Conservation (phyloP, 2,329 filamentous ascomycete species). For the Zelopaecilomyces penicillatus region DNA sequence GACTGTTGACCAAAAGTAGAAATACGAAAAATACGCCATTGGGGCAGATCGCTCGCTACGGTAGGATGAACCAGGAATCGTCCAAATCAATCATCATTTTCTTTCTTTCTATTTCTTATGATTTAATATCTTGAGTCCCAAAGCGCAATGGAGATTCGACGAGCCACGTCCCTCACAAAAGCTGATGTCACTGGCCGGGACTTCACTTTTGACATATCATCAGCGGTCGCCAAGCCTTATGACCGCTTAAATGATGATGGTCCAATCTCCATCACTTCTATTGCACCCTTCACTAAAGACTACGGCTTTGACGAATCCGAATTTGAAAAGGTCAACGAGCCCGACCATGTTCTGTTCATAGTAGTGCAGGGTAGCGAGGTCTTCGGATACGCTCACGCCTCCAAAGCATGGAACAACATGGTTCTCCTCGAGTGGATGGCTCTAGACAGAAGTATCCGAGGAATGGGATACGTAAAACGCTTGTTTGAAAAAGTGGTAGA, state of each 20-base stretch:
- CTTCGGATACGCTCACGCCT: slow-evolving; percentile 9
- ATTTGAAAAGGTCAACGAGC: slow-evolving; percentile 1
- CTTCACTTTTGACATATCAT: slow-evolving; percentile 10
- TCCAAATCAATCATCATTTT: too few species aligned
- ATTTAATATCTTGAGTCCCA: too few species aligned
- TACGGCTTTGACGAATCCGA: slow-evolving; percentile 5
- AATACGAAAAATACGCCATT: too few species aligned
- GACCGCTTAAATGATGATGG: slow-evolving; percentile 6
- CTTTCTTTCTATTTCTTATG: too few species aligned
- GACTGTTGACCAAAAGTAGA: too few species aligned
- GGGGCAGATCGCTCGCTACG: too few species aligned
- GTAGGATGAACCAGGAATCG: too few species aligned
- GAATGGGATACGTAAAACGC: slow-evolving; percentile 7
- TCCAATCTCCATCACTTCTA: slow-evolving; percentile 3
- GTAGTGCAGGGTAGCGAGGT: slow-evolving; percentile 2
- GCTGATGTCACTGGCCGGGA: slow-evolving; percentile 8
- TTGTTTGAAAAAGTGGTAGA: slow-evolving; percentile 8
- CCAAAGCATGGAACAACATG: slow-evolving; percentile 13
- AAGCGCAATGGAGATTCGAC: slow-evolving; percentile 6
- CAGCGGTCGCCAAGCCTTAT: slow-evolving; percentile 9
- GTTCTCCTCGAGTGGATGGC: slow-evolving; percentile 10
- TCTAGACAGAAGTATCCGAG: slow-evolving; percentile 9
- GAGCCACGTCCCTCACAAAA: slow-evolving; percentile 4
- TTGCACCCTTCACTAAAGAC: neutral
- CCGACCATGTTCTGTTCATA: neutral